Evolutionary conservation across 2,329 filamentous ascomycete species (phyloP).

Genomic region (Aspergillus fumigatiaffinis): DNA sequence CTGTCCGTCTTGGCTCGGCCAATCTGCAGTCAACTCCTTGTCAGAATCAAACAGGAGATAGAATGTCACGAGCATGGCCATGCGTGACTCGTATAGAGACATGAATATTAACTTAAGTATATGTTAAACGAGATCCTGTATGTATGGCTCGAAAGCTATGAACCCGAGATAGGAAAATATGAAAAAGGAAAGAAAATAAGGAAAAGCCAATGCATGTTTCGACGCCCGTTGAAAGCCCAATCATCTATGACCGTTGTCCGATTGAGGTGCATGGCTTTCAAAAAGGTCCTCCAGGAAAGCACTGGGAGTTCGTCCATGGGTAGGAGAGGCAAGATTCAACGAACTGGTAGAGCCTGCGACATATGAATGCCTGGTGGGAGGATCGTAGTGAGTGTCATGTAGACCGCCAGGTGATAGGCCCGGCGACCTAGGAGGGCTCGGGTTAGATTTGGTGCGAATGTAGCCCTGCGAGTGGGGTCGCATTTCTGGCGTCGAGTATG

Average conservation of each 20-base stretch:
- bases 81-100: not conserved
- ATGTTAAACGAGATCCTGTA: not conserved
- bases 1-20: not conserved
- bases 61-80: not conserved
- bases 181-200: not conserved
- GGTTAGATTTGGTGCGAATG: conserved; percentile 46
- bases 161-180: not conserved
- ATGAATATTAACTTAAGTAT: not conserved
- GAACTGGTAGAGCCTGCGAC: conserved; percentile 52
- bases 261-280: conserved; percentile 57
- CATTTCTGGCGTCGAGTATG: conserved; percentile 54
- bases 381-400: conserved; percentile 26
- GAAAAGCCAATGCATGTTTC: not conserved
- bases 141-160: conserved; percentile 1
- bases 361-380: conserved; percentile 24
- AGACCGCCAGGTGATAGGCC: conserved; percentile 46
- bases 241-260: conserved; percentile 4
- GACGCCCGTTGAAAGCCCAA: not conserved
- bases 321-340: conserved; percentile 59
- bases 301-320: conserved; percentile 73
- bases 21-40: not conserved
- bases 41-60: not conserved
- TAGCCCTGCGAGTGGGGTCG: conserved; percentile 57
- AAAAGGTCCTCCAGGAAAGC: conserved; percentile 88
- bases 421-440: conserved; percentile 64